Evolutionary conservation across 169 alveolate species (phyloP).

Genomic region (Cryptosporidium ubiquitum): DNA sequence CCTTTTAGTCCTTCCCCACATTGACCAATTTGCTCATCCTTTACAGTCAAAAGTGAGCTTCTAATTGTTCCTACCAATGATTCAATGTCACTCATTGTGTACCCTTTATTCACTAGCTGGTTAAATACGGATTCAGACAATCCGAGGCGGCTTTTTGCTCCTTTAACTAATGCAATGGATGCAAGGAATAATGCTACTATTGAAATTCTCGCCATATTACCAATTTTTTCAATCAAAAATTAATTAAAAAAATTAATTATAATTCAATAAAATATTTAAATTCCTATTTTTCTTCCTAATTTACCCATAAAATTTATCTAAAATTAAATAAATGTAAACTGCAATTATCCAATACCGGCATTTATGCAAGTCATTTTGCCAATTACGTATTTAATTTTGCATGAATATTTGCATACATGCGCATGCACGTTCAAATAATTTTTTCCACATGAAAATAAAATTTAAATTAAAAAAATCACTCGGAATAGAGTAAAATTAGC

Average conservation of each 20-base stretch:
- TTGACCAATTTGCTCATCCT: constrained; percentile 29
- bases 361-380: background rate
- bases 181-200: constrained; percentile 11
- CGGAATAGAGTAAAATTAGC: background rate
- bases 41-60: constrained; percentile 46
- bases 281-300: background rate
- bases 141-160: constrained; percentile 68
- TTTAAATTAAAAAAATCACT: background rate
- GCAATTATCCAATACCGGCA: background rate
- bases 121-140: constrained; percentile 44
- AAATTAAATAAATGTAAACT: background rate
- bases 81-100: constrained; percentile 52
- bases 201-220: constrained; percentile 48
- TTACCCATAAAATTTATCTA: background rate
- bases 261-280: background rate
- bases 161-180: constrained; percentile 14
- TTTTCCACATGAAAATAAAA: background rate
- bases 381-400: background rate
- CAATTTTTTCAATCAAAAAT: background rate
- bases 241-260: background rate
- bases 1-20: constrained; percentile 72
- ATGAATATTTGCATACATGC: background rate
- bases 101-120: constrained; percentile 44
- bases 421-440: background rate
- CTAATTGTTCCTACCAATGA: constrained; percentile 71